Percentiles rank a stretch among this genome's conserved stretches.
These are phyloP conservation scores for Pseudogymnoascus sp. DNA, from an alignment of 2,329 filamentous ascomycete genomes.

Conservation along the genomic window DNA sequence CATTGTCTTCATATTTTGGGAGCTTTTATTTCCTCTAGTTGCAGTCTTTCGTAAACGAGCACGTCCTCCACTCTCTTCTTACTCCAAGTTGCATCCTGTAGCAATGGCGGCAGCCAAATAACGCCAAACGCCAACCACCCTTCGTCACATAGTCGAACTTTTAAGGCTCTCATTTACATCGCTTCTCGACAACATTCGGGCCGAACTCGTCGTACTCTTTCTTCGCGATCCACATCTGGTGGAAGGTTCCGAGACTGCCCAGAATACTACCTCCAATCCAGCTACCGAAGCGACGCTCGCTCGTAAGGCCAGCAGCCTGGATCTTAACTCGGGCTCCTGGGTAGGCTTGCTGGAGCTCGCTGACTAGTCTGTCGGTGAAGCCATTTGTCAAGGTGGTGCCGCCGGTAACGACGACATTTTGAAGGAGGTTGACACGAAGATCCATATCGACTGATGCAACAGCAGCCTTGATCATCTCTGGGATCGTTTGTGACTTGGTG, in stretches of 20 bases:
- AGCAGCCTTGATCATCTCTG: constrained; percentile 69
- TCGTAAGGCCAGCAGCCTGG: constrained; percentile 75
- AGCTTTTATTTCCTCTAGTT: constrained; percentile 8
- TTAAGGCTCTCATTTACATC: constrained; percentile 63
- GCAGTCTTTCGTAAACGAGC: neutral
- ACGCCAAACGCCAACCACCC: constrained; percentile 6
- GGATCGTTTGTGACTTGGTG: constrained; percentile 70
- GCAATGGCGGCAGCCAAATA: constrained; percentile 7
- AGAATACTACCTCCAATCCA: constrained; percentile 98
- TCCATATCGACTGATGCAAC: constrained; percentile 81
- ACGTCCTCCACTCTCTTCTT: neutral
- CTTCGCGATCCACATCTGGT: constrained; percentile 98
- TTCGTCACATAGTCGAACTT: neutral
- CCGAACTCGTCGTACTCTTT: constrained; percentile 99
- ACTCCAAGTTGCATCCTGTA: constrained; percentile 8
- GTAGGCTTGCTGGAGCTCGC: constrained; percentile 72
- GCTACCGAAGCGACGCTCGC: constrained; percentile 82
- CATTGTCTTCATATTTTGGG: constrained; percentile 3
- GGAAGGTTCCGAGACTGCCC: constrained; percentile 90
- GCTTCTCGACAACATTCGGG: constrained; percentile 81
- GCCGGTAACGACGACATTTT: constrained; percentile 88
- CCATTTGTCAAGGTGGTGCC: constrained; percentile 81
- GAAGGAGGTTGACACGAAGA: constrained; percentile 70
- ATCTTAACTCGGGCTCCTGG: constrained; percentile 82
- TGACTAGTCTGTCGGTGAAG: constrained; percentile 82